Evolutionary conservation across 2,329 filamentous ascomycete species (phyloP), one percentile per base, ranked within the genome.

Genomic region (Penicillium nordicum): DNA sequence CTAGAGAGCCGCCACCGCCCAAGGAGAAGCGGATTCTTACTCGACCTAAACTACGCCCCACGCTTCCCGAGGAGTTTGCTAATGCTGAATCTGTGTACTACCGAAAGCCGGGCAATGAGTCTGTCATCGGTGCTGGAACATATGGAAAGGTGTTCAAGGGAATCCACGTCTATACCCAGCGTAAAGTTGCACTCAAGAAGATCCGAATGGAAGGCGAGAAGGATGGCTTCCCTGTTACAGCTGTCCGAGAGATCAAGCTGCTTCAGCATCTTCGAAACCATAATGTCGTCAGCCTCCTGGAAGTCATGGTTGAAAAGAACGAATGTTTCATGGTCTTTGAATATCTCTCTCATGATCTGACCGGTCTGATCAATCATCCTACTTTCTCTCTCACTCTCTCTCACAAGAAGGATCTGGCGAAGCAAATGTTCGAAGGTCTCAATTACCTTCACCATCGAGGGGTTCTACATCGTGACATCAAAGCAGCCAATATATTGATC

Each of bases 261-360:
- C 82, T 99, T 53, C 97, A 99, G 78, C 86, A 97, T 65, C 80
- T 99, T 16, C 91, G 88, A 16, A 94, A 97, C 71, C 82, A 85
- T 57, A 99, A 99, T 68, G 84, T 97, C 53, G 80, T 99, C 55
- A 86, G 84, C 60, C 79, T 99, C 45, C 88, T 96, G 69, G 94
- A 99, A 73, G 97, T 99, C 63, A 99, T 99, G 94, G 94, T 99
- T 2, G 94, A 99, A 76, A 90, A 88, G 70, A 97, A 97, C 65
- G 92, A 97, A 74, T 99, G 94, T 73, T 99, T 96, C 76, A 99
- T 99, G 94, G 94, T 99, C 3, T 99, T 99, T 63, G 94, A 99
- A 73, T 99, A 99, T 70, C 82, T 97, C 32, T 93, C 94, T 1
- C 94, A 99, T 72, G 94, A 99, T 72, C 79, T 99, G 58, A 99